phyloP scores from a whole-genome alignment of 192 early-diverging fungal species.

The Allomyces macrogynus region DNA sequence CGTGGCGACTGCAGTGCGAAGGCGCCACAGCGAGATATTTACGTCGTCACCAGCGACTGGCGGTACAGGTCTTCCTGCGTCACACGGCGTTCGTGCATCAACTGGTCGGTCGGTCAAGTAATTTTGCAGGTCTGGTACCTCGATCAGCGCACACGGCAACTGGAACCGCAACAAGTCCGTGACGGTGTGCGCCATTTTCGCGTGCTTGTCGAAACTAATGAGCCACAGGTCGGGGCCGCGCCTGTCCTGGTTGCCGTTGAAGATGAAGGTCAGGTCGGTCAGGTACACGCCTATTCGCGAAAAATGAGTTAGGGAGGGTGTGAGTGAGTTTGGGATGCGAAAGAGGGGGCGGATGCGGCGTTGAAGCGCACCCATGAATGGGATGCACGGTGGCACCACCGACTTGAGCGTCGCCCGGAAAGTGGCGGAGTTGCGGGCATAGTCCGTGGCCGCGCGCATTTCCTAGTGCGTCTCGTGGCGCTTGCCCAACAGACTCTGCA shows the following conservation, averaged over 20 bases:
- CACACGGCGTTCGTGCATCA: slow-evolving; percentile 10
- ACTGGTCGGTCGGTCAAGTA: slow-evolving; percentile 6
- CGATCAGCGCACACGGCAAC: slow-evolving; percentile 30
- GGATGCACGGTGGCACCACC: too few relatives aligned
- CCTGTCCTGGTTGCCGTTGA: slow-evolving; percentile 24
- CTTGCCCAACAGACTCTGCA: slow-evolving; percentile 7
- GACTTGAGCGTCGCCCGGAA: slow-evolving; percentile 15
- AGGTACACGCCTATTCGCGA: too few relatives aligned
- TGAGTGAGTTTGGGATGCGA: too few relatives aligned
- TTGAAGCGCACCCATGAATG: too few relatives aligned
- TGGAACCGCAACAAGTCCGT: too few relatives aligned
- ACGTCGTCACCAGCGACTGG: slow-evolving; percentile 14
- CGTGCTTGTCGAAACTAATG: slow-evolving; percentile 68
- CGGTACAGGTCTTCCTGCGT: slow-evolving; percentile 11
- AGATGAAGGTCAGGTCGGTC: too few relatives aligned
- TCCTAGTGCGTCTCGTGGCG: slow-evolving; percentile 12
- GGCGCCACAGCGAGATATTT: too few relatives aligned
- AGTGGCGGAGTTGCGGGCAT: slow-evolving; percentile 16
- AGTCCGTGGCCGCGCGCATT: slow-evolving; percentile 12
- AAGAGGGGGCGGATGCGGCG: too few relatives aligned
- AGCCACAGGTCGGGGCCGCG: slow-evolving; percentile 7
- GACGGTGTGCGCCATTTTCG: slow-evolving; percentile 29
- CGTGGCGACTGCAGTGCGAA: too few relatives aligned
- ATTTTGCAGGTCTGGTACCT: slow-evolving; percentile 14
- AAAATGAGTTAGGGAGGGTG: too few relatives aligned